A percentile compares a stretch with the other conserved stretches of the same genome.
These are phyloP conservation scores for Lipomyces japonicus DNA, from an alignment of 805 yeast genomes.

Conservation along the genomic window DNA sequence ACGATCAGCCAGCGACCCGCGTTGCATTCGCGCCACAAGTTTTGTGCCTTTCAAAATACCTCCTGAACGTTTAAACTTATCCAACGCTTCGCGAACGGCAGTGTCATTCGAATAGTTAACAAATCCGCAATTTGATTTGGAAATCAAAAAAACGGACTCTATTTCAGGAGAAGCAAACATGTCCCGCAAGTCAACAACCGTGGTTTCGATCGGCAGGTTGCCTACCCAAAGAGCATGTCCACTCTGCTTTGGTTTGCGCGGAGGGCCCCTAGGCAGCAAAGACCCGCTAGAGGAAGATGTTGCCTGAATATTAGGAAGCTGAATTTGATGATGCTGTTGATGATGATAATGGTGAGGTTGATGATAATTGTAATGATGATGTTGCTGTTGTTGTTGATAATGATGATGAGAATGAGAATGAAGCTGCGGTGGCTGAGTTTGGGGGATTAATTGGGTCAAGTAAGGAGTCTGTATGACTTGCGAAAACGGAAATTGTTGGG, in stretches of 20 bases:
- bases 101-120: slow-evolving; percentile 38
- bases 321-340: background rate
- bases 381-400: slow-evolving; percentile 10
- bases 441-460: background rate
- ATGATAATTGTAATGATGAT: background rate
- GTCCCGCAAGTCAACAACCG: slow-evolving; percentile 38
- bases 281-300: slow-evolving; percentile 2
- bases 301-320: slow-evolving; percentile 1
- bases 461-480: background rate
- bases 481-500: background rate
- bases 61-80: slow-evolving; percentile 33
- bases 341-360: slow-evolving; percentile 10
- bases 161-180: slow-evolving; percentile 40
- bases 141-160: slow-evolving; percentile 40
- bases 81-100: slow-evolving; percentile 37
- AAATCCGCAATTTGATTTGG: slow-evolving; percentile 44
- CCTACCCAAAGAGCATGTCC: slow-evolving; percentile 49
- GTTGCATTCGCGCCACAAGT: slow-evolving; percentile 35
- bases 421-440: background rate
- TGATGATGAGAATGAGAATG: background rate
- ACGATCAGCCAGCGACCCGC: slow-evolving; percentile 25
- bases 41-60: slow-evolving; percentile 36
- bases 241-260: slow-evolving; percentile 41
- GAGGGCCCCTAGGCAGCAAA: slow-evolving; percentile 39
- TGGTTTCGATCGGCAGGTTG: slow-evolving; percentile 39